Conservation (phyloP, 257 asterid genomes). For the Craterostigma plantagineum region DNA sequence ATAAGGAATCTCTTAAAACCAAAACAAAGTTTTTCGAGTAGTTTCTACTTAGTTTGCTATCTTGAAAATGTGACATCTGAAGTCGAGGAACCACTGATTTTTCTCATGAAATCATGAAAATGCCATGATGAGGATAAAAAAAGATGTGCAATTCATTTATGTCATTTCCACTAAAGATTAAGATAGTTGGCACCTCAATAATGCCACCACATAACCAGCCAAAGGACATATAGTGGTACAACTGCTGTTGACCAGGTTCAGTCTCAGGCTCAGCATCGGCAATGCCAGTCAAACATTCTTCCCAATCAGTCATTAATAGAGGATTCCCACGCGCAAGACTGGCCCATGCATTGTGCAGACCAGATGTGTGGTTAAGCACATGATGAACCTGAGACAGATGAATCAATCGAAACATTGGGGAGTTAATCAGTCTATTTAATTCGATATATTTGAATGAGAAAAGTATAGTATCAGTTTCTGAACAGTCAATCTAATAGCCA, state of each 20-base stretch:
- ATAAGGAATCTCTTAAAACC: no score
- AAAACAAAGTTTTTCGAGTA: neutral
- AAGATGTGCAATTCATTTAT: no score
- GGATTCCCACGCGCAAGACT: constrained; percentile 55
- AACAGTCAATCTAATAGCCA: no score
- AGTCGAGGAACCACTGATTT: no score
- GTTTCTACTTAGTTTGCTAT: no score
- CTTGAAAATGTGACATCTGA: no score
- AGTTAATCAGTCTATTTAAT: constrained; percentile 1
- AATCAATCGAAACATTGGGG: constrained; percentile 3
- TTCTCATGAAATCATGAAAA: no score
- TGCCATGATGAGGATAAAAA: no score
- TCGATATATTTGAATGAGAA: neutral
- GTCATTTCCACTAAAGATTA: neutral
- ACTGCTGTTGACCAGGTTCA: constrained; percentile 65
- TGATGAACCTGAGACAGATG: constrained; percentile 62
- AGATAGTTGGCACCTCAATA: constrained; percentile 54
- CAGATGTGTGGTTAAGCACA: constrained; percentile 94
- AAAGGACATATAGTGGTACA: constrained; percentile 75
- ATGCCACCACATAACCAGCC: constrained; percentile 98
- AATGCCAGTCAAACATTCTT: constrained; percentile 53
- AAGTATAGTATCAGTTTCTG: no score
- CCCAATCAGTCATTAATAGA: constrained; percentile 61
- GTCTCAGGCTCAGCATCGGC: constrained; percentile 43
- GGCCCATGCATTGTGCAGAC: constrained; percentile 78